Evolutionary conservation across 345 rosid genomes (phyloP).

Genomic region (Camelina laxa): DNA sequence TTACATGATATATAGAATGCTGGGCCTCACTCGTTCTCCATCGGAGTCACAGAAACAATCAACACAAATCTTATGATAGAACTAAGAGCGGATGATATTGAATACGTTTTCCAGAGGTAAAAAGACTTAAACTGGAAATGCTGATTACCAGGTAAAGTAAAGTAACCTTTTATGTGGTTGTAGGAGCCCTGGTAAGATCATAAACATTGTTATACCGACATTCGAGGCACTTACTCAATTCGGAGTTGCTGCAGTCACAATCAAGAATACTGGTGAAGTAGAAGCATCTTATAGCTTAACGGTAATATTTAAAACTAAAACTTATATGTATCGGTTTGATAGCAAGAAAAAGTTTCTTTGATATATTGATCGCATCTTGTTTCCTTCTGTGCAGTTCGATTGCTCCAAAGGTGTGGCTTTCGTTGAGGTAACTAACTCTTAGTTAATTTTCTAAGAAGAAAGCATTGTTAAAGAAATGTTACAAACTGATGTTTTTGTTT

Average conservation of each 20-base stretch:
- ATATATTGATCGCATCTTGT: constrained; percentile 8
- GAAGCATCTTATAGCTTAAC: constrained; percentile 96
- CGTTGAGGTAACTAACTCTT: constrained; percentile 61
- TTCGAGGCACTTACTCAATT: constrained; percentile 89
- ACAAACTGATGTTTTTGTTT: constrained; percentile 24
- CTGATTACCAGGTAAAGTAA: neutral
- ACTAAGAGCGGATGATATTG: constrained; percentile 91
- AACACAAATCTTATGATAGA: constrained; percentile 86
- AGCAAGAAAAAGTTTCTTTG: neutral
- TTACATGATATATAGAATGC: constrained; percentile 60
- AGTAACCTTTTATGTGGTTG: constrained; percentile 22
- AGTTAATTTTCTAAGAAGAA: neutral
- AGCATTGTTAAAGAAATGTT: constrained; percentile 22
- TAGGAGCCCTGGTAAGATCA: constrained; percentile 93
- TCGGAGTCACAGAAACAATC: constrained; percentile 88
- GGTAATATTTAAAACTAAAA: constrained; percentile 46
- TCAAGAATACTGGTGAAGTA: constrained; percentile 75
- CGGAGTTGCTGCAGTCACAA: constrained; percentile 79
- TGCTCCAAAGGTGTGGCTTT: constrained; percentile 79
- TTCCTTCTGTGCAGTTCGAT: constrained; percentile 62
- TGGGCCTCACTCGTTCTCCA: constrained; percentile 88
- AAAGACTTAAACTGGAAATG: neutral
- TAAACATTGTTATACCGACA: constrained; percentile 70
- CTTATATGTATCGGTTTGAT: constrained; percentile 20
- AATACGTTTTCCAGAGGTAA: constrained; percentile 88